Percentiles rank a stretch among this genome's conserved stretches.
phyloP scores from a whole-genome alignment of 73 alveolate genomes.

The Stentor coeruleus region DNA sequence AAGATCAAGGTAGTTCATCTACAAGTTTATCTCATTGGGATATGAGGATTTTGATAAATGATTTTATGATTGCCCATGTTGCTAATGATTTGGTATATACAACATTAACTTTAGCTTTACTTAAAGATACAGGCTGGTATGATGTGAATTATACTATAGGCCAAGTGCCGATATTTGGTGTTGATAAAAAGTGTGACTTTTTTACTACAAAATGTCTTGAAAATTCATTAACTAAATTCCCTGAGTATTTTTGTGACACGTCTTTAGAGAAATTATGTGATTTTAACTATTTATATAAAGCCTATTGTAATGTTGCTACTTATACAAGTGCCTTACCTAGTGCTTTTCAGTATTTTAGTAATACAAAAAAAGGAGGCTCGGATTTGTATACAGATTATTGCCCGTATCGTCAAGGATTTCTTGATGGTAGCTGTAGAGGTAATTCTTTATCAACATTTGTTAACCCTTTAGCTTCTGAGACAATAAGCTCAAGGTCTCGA shows the following conservation, averaged over 20 bases:
- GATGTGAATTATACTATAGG: neutral
- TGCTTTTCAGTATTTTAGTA: neutral
- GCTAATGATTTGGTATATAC: neutral
- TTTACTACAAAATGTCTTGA: neutral
- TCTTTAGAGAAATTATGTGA: neutral
- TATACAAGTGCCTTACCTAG: neutral
- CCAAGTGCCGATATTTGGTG: neutral
- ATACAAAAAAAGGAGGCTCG: neutral
- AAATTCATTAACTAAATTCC: neutral
- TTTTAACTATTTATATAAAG: neutral
- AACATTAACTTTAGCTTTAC: neutral
- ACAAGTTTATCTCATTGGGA: no score
- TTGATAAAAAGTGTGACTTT: neutral
- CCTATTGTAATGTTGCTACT: neutral
- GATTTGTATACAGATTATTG: neutral
- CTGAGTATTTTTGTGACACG: neutral
- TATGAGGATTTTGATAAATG: neutral
- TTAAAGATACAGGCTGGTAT: slow-evolving; percentile 21
- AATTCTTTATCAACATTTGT: neutral
- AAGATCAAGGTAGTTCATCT: no score
- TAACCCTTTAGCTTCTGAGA: neutral
- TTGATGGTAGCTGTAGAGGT: neutral
- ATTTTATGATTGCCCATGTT: neutral
- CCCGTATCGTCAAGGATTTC: neutral
- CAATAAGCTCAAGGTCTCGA: neutral